Evolutionary conservation across 306 rosid genomes (phyloP), one percentile per base, ranked within the genome.

Genomic region (Vigna reflexopilosa): DNA sequence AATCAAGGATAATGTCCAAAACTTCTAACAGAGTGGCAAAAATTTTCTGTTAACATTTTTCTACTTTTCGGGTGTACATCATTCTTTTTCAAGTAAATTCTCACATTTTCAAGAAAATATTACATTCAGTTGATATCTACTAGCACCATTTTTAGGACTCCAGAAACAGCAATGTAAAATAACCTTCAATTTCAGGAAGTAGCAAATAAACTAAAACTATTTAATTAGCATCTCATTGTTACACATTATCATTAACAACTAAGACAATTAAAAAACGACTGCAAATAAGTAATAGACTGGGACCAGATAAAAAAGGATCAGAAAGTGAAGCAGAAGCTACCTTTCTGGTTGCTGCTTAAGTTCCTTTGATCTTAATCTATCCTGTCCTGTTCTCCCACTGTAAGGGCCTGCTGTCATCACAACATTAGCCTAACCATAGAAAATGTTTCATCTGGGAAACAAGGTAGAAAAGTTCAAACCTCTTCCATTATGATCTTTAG

Each of bases 381-480:
- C 79, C 71, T 81, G 80, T 66, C 83, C 90, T 28, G 82, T 76
- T 58, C 56, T 86, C 75, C 83, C 87, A 73, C 79, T 83, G 76
- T 30, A 77, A 47, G 54, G 76, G 71, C 97, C 98, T 92, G 96
- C 57, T 56, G 83, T 32, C 40, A 9, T 34, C 34, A 59, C 80
- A 62, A 66, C 19, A 76, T 84, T 54, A 84, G 70, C n/a, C 86
- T 52, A 68, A 58, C 57, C 6, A 28, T 32, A 72, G 55, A 84
- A 62, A 32, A 30, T 72, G 47, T 70, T 83, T 64, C 30, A 26
- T 28, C 26, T 47, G 19, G 1, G 70, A 22, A 59, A 65, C 62
- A 82, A 82, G 55, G 57, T 63, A 63, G 70, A 12, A 57, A 78
- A 82, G 61, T 78, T 80, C 90, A 74, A 72, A 91, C 99, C 98